Base-by-base conservation (phyloP, 2,329 filamentous ascomycete species). In the Chalara sp. region DNA sequence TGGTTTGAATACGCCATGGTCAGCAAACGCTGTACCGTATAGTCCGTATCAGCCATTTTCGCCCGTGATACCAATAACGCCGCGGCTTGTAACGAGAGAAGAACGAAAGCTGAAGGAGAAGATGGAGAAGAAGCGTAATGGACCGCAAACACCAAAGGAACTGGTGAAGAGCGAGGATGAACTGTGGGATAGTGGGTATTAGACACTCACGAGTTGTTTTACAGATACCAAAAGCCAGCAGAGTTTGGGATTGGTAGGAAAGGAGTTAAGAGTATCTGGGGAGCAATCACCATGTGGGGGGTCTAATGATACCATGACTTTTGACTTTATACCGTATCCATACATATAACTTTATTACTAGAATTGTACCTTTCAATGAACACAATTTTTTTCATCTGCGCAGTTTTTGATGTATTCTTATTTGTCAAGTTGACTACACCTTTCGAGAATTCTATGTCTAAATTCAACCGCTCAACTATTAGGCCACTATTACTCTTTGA, bases 21-120 rank as follows among this genome's bases (percentile, higher is more conserved):
- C 77, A 1, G 80, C 78, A 5, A 75, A 73, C 28, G 75, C 80
- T 1, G 78, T 83, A 28, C 87, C 87, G 1, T 91, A 91, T 67
- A 82, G 80, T 50, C 86, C 87, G 0, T 92, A 91, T 59, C 87
- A 91, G 72, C 87, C 87, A 0, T 87, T 84, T 64, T 86, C 84
- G 6, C 86, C 87, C 1, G 74, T 87, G 45, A 77, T 89, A 47
- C 87, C 87, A 1, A 80, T 91, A 46, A 90, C 87, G 32, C 86
- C 87, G n/a, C 81, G 80, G 21, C 69, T 92, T 44, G 81, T 88
- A 12, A 88, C 82, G 29, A 81, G 76, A 66, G 78, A 80, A 55
- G 86, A 91, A 63, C 71, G 86, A 31, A 89, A 84, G 75, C 74
- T 78, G 64, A 83, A 81, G 75, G 80, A 74, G 72, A 81, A 76